A percentile compares a stretch with the other conserved stretches of the same genome.
phyloP scores from a whole-genome alignment of 768 basidiomycete genomes.

The Boletus subparvulus region DNA sequence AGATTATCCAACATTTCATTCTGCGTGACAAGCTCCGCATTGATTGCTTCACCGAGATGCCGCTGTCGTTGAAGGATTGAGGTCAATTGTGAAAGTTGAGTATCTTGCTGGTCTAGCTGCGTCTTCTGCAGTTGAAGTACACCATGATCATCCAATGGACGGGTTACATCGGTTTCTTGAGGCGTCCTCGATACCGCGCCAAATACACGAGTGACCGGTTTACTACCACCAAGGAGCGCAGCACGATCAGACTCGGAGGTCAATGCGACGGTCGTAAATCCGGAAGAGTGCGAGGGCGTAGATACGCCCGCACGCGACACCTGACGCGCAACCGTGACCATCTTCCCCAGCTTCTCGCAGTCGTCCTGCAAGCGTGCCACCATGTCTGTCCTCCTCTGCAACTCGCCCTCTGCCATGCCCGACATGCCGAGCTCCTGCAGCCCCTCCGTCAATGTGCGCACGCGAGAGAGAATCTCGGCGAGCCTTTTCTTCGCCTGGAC shows the following conservation, averaged over 20 bases:
- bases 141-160: slow-evolving; percentile 84
- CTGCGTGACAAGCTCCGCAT: slow-evolving; percentile 77
- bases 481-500: slow-evolving; percentile 86
- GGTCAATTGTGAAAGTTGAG: slow-evolving; percentile 75
- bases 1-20: slow-evolving; percentile 86
- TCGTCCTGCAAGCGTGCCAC: slow-evolving; percentile 87
- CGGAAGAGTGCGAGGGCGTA: slow-evolving; percentile 27
- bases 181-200: slow-evolving; percentile 57
- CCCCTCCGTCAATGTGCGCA: slow-evolving; percentile 68
- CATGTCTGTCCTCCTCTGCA: slow-evolving; percentile 86
- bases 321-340: slow-evolving; percentile 75
- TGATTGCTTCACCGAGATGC: slow-evolving; percentile 84
- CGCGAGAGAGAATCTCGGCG: slow-evolving; percentile 71
- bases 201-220: slow-evolving; percentile 72
- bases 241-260: slow-evolving; percentile 60
- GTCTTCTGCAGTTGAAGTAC: slow-evolving; percentile 75
- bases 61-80: slow-evolving; percentile 82
- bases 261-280: slow-evolving; percentile 27
- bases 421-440: slow-evolving; percentile 60
- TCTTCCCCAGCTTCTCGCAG: slow-evolving; percentile 81
- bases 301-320: slow-evolving; percentile 39
- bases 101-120: slow-evolving; percentile 83
- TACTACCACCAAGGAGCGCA: slow-evolving; percentile 57
- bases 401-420: slow-evolving; percentile 90
- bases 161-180: slow-evolving; percentile 80